phyloP scores from a whole-genome alignment of 768 basidiomycete genomes.

The Auriscalpium microsporum region DNA sequence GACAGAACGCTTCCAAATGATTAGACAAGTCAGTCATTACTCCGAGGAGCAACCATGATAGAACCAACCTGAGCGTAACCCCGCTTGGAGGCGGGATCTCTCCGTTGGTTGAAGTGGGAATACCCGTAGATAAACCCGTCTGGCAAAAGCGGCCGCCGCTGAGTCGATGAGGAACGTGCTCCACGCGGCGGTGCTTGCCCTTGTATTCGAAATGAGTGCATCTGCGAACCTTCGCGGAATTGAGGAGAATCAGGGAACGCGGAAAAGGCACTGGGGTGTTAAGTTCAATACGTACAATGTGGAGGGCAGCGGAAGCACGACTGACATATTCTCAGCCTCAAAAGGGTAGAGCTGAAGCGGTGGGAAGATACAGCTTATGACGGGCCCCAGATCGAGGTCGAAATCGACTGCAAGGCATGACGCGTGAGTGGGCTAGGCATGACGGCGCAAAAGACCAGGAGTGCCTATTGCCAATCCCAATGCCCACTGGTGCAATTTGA shows the following conservation, averaged over 20 bases:
- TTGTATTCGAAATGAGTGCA: slow-evolving; percentile 83
- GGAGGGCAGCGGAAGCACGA: slow-evolving; percentile 5
- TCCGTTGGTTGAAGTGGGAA: slow-evolving; percentile 65
- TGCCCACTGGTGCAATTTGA: slow-evolving; percentile 57
- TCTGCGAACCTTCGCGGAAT: slow-evolving; percentile 76
- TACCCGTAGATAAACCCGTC: slow-evolving; percentile 76
- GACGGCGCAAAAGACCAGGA: slow-evolving; percentile 10
- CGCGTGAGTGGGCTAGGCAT: too few species aligned
- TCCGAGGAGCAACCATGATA: not conserved
- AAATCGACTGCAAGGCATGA: slow-evolving; percentile 57
- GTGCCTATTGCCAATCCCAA: slow-evolving; percentile 57
- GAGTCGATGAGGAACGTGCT: slow-evolving; percentile 13
- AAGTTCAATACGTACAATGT: slow-evolving; percentile 3
- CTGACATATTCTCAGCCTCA: slow-evolving; percentile 81
- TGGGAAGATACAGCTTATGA: slow-evolving; percentile 63
- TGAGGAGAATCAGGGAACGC: slow-evolving; percentile 86
- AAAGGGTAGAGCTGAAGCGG: slow-evolving; percentile 51
- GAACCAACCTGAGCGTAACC: slow-evolving; percentile 70
- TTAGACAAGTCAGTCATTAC: slow-evolving; percentile 2
- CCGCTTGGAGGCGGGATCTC: slow-evolving; percentile 57
- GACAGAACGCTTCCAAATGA: slow-evolving; percentile 51
- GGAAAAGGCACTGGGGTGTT: slow-evolving; percentile 65
- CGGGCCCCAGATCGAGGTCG: slow-evolving; percentile 81
- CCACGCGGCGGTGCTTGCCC: slow-evolving; percentile 18
- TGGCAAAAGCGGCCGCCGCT: slow-evolving; percentile 28